Conservation (phyloP, 352 stramenopile species). For the Pythium vanterpoolii region DNA sequence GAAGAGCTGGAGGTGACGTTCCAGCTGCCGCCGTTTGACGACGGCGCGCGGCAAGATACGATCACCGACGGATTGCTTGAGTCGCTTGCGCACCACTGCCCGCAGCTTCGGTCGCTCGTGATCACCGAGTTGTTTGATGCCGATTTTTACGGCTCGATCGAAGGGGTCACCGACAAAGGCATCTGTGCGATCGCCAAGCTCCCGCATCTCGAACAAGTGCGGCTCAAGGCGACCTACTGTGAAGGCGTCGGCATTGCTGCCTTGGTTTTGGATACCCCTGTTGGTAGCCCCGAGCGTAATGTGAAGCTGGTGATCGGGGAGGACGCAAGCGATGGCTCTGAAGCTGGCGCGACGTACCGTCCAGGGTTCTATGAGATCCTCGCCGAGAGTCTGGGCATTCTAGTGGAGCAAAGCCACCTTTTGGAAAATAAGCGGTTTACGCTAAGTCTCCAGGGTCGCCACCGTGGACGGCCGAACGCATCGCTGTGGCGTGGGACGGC, state of each 20-base stretch:
- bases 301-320: slow-evolving; percentile 13
- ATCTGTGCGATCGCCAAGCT: slow-evolving; percentile 10
- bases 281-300: not conserved
- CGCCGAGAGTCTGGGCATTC: slow-evolving; percentile 8
- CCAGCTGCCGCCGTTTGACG: slow-evolving; percentile 17
- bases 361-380: slow-evolving; percentile 17
- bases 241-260: slow-evolving; percentile 4
- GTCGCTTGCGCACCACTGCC: slow-evolving; percentile 12
- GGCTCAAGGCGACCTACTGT: slow-evolving; percentile 16
- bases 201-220: not conserved
- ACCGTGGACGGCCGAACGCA: not conserved
- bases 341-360: slow-evolving; percentile 1
- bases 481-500: slow-evolving; percentile 12
- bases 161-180: slow-evolving; percentile 18
- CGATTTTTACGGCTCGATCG: slow-evolving; percentile 19
- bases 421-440: slow-evolving; percentile 12
- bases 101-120: slow-evolving; percentile 7
- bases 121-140: slow-evolving; percentile 19
- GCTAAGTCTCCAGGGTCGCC: slow-evolving; percentile 9
- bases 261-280: slow-evolving; percentile 1
- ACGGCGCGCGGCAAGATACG: slow-evolving; percentile 13
- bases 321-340: slow-evolving; percentile 7
- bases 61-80: slow-evolving; percentile 12
- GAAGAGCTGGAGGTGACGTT: slow-evolving; percentile 20
- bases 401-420: not conserved